phyloP scores from a whole-genome alignment of 2,329 filamentous ascomycete genomes.

The Escovopsis sp. region DNA sequence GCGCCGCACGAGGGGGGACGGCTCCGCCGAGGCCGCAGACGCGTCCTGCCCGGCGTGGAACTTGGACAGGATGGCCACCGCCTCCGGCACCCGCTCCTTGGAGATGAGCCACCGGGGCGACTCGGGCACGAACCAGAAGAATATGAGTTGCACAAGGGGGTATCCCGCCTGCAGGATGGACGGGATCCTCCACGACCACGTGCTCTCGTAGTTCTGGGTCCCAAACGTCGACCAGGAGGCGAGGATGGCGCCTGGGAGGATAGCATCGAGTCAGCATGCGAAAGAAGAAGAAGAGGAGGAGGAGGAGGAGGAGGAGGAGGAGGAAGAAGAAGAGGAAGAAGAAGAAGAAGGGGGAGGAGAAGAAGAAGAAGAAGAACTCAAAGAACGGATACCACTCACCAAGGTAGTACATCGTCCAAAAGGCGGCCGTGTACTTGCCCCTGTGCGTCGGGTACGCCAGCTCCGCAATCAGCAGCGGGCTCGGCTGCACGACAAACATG shows the following conservation, averaged over 20 bases:
- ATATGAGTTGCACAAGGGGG: constrained; percentile 17
- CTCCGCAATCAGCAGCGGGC: constrained; percentile 9
- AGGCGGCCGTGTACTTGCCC: neutral
- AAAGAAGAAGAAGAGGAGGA: neutral
- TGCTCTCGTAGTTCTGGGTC: constrained; percentile 17
- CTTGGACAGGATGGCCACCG: constrained; percentile 33
- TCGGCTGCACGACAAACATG: constrained; percentile 18
- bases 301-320: too few relatives aligned
- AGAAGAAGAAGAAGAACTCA: neutral
- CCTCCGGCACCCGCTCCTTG: constrained; percentile 34
- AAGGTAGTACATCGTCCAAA: neutral
- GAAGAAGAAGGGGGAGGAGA: neutral
- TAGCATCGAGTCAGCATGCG: neutral
- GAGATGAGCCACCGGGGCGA: constrained; percentile 44
- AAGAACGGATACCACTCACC: constrained; percentile 3
- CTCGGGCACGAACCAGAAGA: constrained; percentile 40
- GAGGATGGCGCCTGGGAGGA: neutral
- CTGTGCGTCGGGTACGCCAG: neutral
- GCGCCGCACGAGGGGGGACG: constrained; percentile 12
- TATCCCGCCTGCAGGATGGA: constrained; percentile 10
- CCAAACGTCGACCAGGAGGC: too few relatives aligned
- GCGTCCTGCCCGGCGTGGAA: constrained; percentile 35
- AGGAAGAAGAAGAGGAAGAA: too few relatives aligned
- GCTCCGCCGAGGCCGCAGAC: neutral
- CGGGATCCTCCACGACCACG: constrained; percentile 14